Base-by-base conservation (phyloP, 2,329 filamentous ascomycete genomes). In the Eutypella sp. region DNA sequence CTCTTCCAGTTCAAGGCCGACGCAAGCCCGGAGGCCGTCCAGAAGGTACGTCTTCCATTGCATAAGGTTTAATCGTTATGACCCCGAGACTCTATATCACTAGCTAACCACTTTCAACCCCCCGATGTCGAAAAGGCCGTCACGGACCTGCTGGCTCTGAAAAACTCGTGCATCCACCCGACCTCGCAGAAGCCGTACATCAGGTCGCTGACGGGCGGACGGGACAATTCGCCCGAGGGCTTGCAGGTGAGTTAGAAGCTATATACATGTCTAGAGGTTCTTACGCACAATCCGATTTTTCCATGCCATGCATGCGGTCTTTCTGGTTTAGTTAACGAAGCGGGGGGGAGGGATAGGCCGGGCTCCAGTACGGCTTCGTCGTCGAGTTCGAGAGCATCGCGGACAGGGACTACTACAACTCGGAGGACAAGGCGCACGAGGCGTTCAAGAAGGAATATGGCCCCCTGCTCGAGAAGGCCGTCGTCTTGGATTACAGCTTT, bases 141-240 rank as follows among this genome's bases (percentile, higher is more conserved):
- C 36, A 39, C 42, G 18, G 42, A 73, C 16, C 79, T 86, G 72
- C 64, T 84, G 13, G 70, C 65, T 0, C 66, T 88, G 2, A 71
- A 73, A 51, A 66, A 80, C 4, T 71, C 70, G 13, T 88, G 84
- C 60, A 36, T 85, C 3, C 76, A 83, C 49, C 79, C 82, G 10
- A 68, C 67, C 2, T 76, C 79, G 0, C 67, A 80, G 8, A 66
- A 76, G 47, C 75, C 76, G 0, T 88, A 87, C 55, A 79, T 87
- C 47, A 73, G 71, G 45, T 72, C 75, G 0, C 67, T 75, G 15
- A 71, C 72, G 0, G 83, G 82, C 0, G 83, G 84, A 0, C 68
- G 66, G 45, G 79, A 87, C 56, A 83, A 79, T 56, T 84, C 79
- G 25, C 70, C 70, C 0, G 82, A 87, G 60, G 78, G 76, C 7